Conservation (phyloP, 108 stramenopile species). For the Skeletonema potamos region DNA sequence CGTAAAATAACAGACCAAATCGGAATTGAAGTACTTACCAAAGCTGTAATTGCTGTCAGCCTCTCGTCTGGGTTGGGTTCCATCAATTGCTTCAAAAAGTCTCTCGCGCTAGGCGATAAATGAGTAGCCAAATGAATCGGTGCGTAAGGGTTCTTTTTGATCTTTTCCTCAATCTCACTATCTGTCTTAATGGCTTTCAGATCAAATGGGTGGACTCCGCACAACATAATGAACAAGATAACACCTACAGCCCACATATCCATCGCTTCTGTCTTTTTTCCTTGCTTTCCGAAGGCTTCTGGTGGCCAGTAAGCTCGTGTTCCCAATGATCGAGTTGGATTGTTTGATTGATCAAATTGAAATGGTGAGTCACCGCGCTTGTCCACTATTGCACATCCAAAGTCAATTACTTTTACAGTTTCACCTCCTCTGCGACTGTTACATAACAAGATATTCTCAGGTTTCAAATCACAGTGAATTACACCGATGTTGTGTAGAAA, state of each 20-base stretch:
- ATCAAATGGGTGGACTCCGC: constrained; percentile 85
- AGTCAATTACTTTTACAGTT: constrained; percentile 55
- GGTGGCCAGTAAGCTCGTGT: constrained; percentile 88
- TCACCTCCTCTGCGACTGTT: constrained; percentile 43
- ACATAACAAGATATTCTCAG: constrained; percentile 79
- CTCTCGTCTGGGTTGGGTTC: constrained; percentile 40
- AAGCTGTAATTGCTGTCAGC: constrained; percentile 51
- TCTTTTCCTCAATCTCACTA: constrained; percentile 58
- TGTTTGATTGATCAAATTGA: neutral
- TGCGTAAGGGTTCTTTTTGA: constrained; percentile 44
- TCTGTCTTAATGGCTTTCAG: constrained; percentile 58
- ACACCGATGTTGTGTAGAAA: constrained; percentile 75
- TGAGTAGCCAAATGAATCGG: constrained; percentile 41
- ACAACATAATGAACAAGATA: constrained; percentile 86
- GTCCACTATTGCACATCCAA: constrained; percentile 48
- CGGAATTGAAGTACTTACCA: neutral
- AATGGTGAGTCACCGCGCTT: neutral
- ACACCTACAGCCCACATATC: constrained; percentile 87
- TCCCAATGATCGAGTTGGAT: constrained; percentile 30
- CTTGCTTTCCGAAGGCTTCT: constrained; percentile 50
- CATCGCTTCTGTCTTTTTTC: constrained; percentile 32
- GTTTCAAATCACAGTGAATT: constrained; percentile 82
- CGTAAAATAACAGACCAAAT: neutral
- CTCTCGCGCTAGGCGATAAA: constrained; percentile 60
- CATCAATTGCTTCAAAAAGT: constrained; percentile 51